Percentiles rank a stretch among this genome's conserved stretches.
Evolutionary conservation across 768 basidiomycete genomes (phyloP).

Genomic region (Tricholoma sp.): DNA sequence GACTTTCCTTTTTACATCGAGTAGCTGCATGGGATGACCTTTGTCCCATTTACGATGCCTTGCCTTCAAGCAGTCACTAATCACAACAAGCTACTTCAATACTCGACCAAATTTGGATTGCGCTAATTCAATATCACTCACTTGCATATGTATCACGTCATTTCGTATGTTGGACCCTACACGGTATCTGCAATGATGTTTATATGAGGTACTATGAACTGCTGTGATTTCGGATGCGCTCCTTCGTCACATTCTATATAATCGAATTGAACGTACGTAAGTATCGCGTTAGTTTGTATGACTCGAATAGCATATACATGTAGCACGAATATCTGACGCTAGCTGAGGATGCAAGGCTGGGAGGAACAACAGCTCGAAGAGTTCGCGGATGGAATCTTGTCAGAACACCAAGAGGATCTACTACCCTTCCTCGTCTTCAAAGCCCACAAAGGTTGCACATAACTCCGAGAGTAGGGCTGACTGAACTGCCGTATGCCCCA

Average conservation of each 20-base stretch:
- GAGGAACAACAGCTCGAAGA: not conserved
- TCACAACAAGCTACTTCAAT: too few species aligned
- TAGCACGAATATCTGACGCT: not conserved
- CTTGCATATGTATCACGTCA: too few species aligned
- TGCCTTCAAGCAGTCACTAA: not conserved
- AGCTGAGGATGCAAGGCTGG: not conserved
- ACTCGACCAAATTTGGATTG: too few species aligned
- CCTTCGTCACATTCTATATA: too few species aligned
- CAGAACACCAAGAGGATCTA: slow-evolving; percentile 12
- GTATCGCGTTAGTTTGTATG: not conserved
- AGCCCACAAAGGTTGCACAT: slow-evolving; percentile 11
- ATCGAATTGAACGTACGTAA: not conserved
- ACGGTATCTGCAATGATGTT: too few species aligned
- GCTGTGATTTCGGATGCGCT: too few species aligned
- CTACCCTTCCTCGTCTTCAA: slow-evolving; percentile 8
- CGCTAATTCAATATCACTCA: too few species aligned
- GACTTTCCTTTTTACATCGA: not conserved
- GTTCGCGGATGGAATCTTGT: slow-evolving; percentile 1
- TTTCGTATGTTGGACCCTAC: too few species aligned
- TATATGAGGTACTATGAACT: too few species aligned
- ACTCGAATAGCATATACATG: not conserved
- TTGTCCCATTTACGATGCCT: slow-evolving; percentile 30
- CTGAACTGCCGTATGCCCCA: slow-evolving; percentile 15
- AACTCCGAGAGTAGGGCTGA: slow-evolving; percentile 10
- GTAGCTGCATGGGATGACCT: slow-evolving; percentile 29